Base-by-base conservation (phyloP, 257 asterid genomes). In the Nicotiana noctiflora region DNA sequence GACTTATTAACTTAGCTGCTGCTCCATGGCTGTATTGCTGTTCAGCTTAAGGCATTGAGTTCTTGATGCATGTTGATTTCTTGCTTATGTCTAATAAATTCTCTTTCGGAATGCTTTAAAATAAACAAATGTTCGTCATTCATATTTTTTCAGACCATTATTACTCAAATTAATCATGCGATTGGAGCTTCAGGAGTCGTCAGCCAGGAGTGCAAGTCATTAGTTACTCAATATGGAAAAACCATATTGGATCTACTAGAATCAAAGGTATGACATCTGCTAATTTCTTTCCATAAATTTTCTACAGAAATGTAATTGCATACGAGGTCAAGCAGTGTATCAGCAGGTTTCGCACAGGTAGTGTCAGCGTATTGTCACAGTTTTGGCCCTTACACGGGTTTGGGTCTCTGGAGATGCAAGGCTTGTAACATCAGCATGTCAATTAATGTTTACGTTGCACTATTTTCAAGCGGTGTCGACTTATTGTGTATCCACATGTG, bases 141-240 rank as follows among this genome's bases (percentile, higher is more conserved):
- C 72, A 77, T 62, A 12, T 49, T 6, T 78, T 86, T 90, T 66
- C 88, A 94, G 97, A 82, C 94, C 62, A 82, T 94, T 57, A 53
- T 94, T 44, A 78, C 94, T 59, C 93, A 87, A 85, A 90, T 94
- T 53, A 94, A 94, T 84, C 98, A 94, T 70, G 98, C 92, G 27
- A 94, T 94, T 81, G 98, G 98, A 87, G 98, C 97, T 74, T 19
- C 91, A 29, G 98, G 98, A 60, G 91, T 94, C 78, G 88, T 90
- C 52, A 94, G 98, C 89, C 95, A 90, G 81, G 98, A 94, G 84
- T 93, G 98, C 92, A 94, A 89, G 85, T 81, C 93, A 8, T 83
- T 93, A 10, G 96, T 91, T 82, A 78, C 90, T 21, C 65, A 83
- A 59, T 94, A 94, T 56, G 97, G 98, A 56, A 84, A 90, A 84